Conservation (phyloP, 208 protist species). For the Trypanosoma cruzi region DNA sequence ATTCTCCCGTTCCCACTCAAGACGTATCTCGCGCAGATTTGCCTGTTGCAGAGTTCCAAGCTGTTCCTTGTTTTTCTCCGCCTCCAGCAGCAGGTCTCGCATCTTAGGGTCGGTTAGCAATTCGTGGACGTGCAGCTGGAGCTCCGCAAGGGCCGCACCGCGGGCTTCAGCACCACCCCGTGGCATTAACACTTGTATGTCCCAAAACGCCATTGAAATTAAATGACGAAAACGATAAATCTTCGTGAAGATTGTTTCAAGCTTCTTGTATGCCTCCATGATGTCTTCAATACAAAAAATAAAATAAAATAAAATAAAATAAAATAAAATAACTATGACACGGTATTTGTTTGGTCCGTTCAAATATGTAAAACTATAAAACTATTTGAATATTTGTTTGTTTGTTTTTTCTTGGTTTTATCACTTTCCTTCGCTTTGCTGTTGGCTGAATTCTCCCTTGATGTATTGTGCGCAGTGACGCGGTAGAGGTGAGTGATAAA, state of each 20-base stretch:
- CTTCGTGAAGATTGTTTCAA: slow-evolving; percentile 41
- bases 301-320: neutral
- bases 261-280: slow-evolving; percentile 16
- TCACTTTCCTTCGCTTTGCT: too few species aligned
- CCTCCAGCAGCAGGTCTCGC: slow-evolving; percentile 40
- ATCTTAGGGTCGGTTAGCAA: slow-evolving; percentile 54
- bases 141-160: slow-evolving; percentile 59
- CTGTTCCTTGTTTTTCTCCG: slow-evolving; percentile 23
- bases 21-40: slow-evolving; percentile 77
- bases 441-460: too few species aligned
- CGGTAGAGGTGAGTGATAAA: too few species aligned
- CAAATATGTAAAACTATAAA: too few species aligned
- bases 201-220: slow-evolving; percentile 42
- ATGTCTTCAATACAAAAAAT: neutral
- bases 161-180: slow-evolving; percentile 58
- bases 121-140: slow-evolving; percentile 44
- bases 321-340: slow-evolving; percentile 1
- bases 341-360: slow-evolving; percentile 21
- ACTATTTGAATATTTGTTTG: too few species aligned
- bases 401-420: too few species aligned
- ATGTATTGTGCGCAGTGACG: too few species aligned
- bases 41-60: slow-evolving; percentile 51
- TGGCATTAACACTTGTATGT: slow-evolving; percentile 84
- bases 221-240: slow-evolving; percentile 65
- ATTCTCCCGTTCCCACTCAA: slow-evolving; percentile 36